Percentiles rank a stretch among this genome's conserved stretches.
Conservation (phyloP, 2,329 filamentous ascomycete genomes). For the Calonectria multiphialidica region DNA sequence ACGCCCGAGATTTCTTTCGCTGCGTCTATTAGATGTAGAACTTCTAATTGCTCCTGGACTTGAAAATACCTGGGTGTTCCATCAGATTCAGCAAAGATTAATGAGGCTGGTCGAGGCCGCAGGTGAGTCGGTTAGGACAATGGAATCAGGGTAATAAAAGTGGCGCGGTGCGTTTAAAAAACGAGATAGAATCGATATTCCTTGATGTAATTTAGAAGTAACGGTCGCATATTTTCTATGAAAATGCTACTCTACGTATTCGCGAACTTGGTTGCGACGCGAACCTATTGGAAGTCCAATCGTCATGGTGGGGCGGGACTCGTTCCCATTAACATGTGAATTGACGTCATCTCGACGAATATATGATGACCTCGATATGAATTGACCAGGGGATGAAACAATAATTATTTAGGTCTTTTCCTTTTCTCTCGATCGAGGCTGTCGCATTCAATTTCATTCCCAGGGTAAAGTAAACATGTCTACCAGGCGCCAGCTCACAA, state of each 20-base stretch:
- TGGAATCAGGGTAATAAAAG: neutral
- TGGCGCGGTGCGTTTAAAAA: neutral
- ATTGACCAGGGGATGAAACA: neutral
- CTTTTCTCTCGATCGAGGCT: neutral
- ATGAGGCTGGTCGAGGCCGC: neutral
- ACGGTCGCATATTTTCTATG: neutral
- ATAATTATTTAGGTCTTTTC: neutral
- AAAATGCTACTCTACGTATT: neutral
- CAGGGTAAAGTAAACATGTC: neutral
- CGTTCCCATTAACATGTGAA: conserved; percentile 1
- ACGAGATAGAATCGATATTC: neutral
- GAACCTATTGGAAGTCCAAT: neutral
- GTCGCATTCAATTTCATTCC: neutral
- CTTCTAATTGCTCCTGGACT: no score
- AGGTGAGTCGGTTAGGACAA: no score
- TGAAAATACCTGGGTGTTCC: neutral
- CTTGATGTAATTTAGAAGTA: neutral
- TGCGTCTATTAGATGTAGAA: conserved; percentile 30
- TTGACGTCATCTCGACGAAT: conserved; percentile 9
- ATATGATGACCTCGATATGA: neutral
- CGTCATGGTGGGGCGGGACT: neutral
- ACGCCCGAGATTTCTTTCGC: conserved; percentile 73
- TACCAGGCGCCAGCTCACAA: conserved; percentile 28
- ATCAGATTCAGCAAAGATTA: neutral
- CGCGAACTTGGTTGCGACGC: neutral